These are phyloP conservation scores for Monosporascus sp. DNA, from an alignment of 2,329 filamentous ascomycete genomes.

Conservation along the genomic window DNA sequence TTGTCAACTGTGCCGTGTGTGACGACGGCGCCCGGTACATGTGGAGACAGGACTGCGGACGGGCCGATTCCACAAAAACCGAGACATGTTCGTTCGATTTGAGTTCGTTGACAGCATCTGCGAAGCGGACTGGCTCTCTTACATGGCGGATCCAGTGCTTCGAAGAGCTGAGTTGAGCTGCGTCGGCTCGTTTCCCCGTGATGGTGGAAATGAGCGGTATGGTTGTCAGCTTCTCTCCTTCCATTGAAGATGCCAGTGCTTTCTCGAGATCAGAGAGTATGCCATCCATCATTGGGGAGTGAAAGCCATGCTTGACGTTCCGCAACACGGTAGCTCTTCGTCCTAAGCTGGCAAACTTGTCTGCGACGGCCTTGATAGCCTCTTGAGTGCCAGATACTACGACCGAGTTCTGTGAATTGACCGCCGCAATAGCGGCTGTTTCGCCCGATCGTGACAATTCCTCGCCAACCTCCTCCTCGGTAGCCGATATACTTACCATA, in stretches of 20 bases:
- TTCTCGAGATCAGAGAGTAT: background rate
- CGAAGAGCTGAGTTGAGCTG: too few relatives aligned
- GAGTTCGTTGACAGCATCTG: conserved; percentile 1
- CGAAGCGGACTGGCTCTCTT: conserved; percentile 2
- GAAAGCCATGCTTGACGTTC: conserved; percentile 2
- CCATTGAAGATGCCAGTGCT: background rate
- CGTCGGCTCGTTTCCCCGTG: too few relatives aligned
- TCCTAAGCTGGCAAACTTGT: conserved; percentile 1
- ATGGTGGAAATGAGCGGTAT: too few relatives aligned
- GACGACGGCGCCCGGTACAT: too few relatives aligned
- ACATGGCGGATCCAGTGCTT: conserved; percentile 1
- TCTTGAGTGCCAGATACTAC: conserved; percentile 3
- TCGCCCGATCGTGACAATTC: too few relatives aligned
- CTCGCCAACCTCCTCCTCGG: too few relatives aligned
- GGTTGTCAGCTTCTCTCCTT: too few relatives aligned
- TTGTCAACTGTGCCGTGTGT: too few relatives aligned
- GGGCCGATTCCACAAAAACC: conserved; percentile 1
- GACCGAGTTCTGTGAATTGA: background rate
- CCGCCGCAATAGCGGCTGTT: too few relatives aligned
- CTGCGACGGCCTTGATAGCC: conserved; percentile 1
- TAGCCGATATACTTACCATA: too few relatives aligned
- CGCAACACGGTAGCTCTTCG: conserved; percentile 1
- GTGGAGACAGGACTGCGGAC: too few relatives aligned
- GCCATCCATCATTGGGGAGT: conserved; percentile 1
- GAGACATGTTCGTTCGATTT: background rate